Conservation (phyloP, 139 green algal species). For the Micromonas commoda region DNA sequence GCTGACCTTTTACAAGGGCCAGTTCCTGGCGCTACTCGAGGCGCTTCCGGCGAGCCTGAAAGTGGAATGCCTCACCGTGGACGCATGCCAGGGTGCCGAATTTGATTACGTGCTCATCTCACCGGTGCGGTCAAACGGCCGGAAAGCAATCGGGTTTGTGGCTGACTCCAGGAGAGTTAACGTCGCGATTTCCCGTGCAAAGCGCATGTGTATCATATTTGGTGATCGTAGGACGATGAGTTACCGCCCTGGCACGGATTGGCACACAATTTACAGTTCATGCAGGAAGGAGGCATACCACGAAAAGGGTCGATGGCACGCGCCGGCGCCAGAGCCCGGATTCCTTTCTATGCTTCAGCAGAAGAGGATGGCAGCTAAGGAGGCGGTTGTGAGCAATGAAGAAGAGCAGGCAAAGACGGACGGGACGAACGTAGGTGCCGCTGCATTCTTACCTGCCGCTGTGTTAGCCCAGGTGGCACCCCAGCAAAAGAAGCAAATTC, state of each 20-base stretch:
- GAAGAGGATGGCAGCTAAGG: neutral
- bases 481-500: neutral
- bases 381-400: neutral
- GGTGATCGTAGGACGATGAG: neutral
- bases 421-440: neutral
- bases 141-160: conserved; percentile 2
- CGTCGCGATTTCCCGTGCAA: neutral
- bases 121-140: neutral
- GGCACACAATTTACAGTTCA: neutral
- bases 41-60: neutral
- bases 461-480: neutral
- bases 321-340: no score
- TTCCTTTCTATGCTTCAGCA: neutral
- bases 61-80: conserved; percentile 21
- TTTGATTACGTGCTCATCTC: conserved; percentile 22
- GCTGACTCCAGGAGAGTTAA: neutral
- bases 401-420: neutral
- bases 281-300: neutral
- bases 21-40: conserved; percentile 2
- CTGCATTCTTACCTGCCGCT: neutral
- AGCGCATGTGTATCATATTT: neutral
- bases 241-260: neutral
- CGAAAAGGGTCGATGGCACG: neutral
- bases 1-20: conserved; percentile 24
- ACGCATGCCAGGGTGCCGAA: conserved; percentile 15